Conservation (phyloP, 768 basidiomycete genomes). For the Russula lepida region DNA sequence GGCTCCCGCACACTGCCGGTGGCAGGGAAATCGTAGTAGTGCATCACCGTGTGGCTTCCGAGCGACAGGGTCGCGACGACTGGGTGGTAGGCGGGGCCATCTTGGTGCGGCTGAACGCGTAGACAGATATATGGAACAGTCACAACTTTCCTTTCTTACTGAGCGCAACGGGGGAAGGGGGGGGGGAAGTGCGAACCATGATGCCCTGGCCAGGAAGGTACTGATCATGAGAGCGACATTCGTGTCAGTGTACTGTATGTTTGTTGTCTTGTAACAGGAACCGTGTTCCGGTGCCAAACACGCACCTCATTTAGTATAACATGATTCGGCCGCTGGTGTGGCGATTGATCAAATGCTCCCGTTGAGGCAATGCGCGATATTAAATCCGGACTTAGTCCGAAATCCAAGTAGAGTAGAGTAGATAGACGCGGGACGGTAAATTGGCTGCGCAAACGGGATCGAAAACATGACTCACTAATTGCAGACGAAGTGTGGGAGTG, state of each 20-base stretch:
- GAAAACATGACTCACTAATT: constrained; percentile 45
- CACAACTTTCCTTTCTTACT: neutral
- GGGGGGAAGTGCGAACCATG: constrained; percentile 46
- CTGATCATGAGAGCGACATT: constrained; percentile 28
- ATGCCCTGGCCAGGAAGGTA: constrained; percentile 91
- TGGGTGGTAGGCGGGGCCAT: constrained; percentile 82
- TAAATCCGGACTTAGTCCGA: constrained; percentile 64
- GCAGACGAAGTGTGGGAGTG: constrained; percentile 62
- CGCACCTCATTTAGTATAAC: constrained; percentile 79
- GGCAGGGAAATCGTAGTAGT: constrained; percentile 68
- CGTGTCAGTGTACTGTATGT: neutral
- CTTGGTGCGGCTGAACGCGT: constrained; percentile 70
- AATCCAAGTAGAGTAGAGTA: neutral
- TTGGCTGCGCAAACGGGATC: neutral
- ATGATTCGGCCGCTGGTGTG: constrained; percentile 74
- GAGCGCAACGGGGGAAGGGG: neutral
- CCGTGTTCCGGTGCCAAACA: neutral
- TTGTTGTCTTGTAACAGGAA: neutral
- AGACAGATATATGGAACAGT: neutral
- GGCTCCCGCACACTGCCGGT: constrained; percentile 41
- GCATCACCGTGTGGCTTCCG: constrained; percentile 73
- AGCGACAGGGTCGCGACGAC: constrained; percentile 88
- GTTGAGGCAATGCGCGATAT: constrained; percentile 58
- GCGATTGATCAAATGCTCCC: constrained; percentile 52
- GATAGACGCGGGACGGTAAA: neutral